A percentile compares a stretch with the other conserved stretches of the same genome.
These are phyloP conservation scores for Artomyces pyxidatus DNA, from an alignment of 768 basidiomycete species.

Conservation along the genomic window DNA sequence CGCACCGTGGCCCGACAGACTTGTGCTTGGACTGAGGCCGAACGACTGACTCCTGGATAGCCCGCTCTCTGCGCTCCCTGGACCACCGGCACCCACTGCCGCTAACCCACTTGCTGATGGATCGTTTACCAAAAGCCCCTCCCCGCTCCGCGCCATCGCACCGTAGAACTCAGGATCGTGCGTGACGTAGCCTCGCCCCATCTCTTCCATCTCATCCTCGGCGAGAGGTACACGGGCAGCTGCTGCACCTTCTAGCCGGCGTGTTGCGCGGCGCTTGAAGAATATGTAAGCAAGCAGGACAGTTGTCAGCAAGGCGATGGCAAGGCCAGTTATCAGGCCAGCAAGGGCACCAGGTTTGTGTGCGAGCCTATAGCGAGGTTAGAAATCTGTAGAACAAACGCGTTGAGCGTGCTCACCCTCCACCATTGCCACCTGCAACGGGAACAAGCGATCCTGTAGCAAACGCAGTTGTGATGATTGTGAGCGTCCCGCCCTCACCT, in stretches of 20 bases:
- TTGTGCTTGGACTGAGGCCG: too few relatives aligned
- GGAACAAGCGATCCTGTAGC: neutral
- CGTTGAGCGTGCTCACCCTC: too few relatives aligned
- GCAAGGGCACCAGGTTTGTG: constrained; percentile 1
- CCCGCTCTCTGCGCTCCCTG: neutral
- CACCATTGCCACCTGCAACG: neutral
- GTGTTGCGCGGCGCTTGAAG: neutral
- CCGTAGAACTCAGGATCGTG: neutral
- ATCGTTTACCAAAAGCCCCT: neutral
- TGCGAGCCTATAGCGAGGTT: neutral
- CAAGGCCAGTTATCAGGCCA: neutral
- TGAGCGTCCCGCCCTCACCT: neutral
- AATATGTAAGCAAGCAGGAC: neutral
- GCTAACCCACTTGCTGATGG: neutral
- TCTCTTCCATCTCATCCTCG: neutral
- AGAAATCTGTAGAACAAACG: too few relatives aligned
- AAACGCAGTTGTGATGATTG: neutral
- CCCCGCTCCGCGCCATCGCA: neutral
- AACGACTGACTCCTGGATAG: neutral
- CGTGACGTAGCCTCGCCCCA: neutral
- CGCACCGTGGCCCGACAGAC: too few relatives aligned
- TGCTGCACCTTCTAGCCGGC: neutral
- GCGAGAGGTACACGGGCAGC: neutral
- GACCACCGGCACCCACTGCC: too few relatives aligned
- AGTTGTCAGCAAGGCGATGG: neutral